phyloP scores from a whole-genome alignment of 345 rosid species.

The Camelina hispida region DNA sequence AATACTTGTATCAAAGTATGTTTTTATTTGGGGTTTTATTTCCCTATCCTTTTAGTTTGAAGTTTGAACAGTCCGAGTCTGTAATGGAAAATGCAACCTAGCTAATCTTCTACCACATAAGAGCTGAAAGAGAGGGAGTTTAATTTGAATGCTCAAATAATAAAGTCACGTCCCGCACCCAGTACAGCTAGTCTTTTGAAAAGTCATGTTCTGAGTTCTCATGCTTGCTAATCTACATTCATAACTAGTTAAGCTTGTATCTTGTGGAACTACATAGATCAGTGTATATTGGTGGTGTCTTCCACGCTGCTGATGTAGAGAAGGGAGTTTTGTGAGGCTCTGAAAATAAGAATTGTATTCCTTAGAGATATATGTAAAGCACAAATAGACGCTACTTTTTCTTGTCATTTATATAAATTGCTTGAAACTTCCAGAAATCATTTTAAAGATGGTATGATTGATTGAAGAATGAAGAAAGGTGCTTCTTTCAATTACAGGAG shows the following conservation, averaged over 20 bases:
- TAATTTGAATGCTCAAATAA: conserved; percentile 40
- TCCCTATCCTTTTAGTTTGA: no score
- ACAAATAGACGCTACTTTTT: conserved; percentile 10
- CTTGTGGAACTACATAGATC: conserved; percentile 81
- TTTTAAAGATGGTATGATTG: no score
- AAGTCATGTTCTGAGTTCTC: conserved; percentile 28
- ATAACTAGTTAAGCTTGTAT: conserved; percentile 52
- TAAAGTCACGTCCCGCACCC: conserved; percentile 42
- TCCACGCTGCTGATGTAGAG: conserved; percentile 64
- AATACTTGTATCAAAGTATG: no score
- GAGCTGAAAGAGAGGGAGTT: no score
- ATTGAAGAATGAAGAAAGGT: no score
- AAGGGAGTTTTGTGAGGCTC: conserved; percentile 71
- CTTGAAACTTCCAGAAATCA: no score
- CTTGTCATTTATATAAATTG: background rate
- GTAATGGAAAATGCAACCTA: no score
- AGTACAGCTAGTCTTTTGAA: conserved; percentile 39
- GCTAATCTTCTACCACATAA: no score
- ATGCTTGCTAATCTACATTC: conserved; percentile 47
- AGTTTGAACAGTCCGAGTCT: no score
- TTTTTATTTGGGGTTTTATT: no score
- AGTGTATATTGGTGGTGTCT: no score
- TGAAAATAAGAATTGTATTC: conserved; percentile 29
- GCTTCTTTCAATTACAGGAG: no score
- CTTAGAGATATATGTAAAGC: conserved; percentile 10